Base-by-base conservation (phyloP, 345 rosid species). In the Bruguiera gymnorhiza region DNA sequence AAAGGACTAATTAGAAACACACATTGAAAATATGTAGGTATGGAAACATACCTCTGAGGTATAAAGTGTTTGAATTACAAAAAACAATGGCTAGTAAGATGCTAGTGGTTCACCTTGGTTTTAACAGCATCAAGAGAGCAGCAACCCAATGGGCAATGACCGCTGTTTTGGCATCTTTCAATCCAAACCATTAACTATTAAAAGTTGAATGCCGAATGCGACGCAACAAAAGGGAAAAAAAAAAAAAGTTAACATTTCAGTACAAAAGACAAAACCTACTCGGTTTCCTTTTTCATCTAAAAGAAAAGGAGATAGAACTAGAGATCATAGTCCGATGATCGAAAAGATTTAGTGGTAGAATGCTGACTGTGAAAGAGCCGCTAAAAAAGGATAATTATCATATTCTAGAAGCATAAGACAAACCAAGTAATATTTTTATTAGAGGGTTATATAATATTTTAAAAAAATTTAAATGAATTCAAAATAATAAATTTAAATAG, bases 281-380 rank as follows among this genome's bases (percentile, higher is more conserved):
- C 6, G 24, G 70, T 70, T 66, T 70, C 80, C 73, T 30, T 63
- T 70, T 70, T 61, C 19, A 62, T 70, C 66, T 21, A 24, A 39
- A 24, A 58, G 32, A 15, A 13, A 13, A 19, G 27, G 39, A 13
- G 11, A 20, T 43, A 43, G 50, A 50, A 6, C 24, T 20, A 21
- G 32, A 60, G 66, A n/a, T 52, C 26, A 63, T 34, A 8, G 37
- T 34, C 37, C 37, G 6, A 34, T 7, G 6, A 34, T 34, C 9
- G 20, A 65, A 61, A 23, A 30, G 63, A 67, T 23, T 55, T 62
- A 70, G 68, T 39, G 78, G 67, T 70, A 63, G 75, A 67, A 70
- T 68, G 70, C 65, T 70, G 70, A 30, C 64, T 54, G 72, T 24
- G 6, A 8, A 69, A 74, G 76, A 75, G 80, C 81, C 69, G 82